Evolutionary conservation across 2,329 filamentous ascomycete species (phyloP), one percentile per base, ranked within the genome.

Genomic region (Fusarium nanum): DNA sequence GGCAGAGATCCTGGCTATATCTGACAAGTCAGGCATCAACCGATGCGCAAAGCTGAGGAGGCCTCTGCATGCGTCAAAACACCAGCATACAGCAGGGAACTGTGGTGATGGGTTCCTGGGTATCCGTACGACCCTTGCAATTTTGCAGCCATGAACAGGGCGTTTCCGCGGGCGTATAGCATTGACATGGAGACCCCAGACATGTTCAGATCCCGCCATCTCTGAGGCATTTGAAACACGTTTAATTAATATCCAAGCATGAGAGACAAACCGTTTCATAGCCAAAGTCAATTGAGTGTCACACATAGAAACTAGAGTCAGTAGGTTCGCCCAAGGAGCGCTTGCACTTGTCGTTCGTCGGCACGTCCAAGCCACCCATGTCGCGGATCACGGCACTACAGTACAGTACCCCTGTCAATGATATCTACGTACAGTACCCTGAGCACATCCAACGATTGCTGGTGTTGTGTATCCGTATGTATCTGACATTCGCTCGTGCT

Each of bases 191-290:
- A 25, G 20, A 50, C 9, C 22, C 7, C 22, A 23, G 16, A 25
- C 18, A 12, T 6, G 22, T 23, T 37, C 30, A 50, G 34, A 37
- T 37, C 18, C 18, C 10, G 34, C 7, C 34, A 37, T n/a, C 18
- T 37, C 34, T 44, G 20, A 14, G 34, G 41, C 16, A 40, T 64
- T 53, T 47, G 49, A 67, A 67, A 41, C 46, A 14, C 7, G 30
- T 48, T 20, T 44, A 37, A 42, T 25, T 11, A 13, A 20, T 40
- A 28, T 13, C 16, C n/a, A 42, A 48, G 37, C 37, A 34, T 12
- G n/a, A 28, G 49, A 34, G 49, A 45, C 22, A 27, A 14, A 18
- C 23, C 22, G 10, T 28, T 41, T 28, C 16, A 32, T 41, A 22
- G 28, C 20, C 37, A 23, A 42, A 28, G 30, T 27, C 30, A 18